phyloP scores from a whole-genome alignment of 176 grass and related monocot genomes.

The Secale cereale region DNA sequence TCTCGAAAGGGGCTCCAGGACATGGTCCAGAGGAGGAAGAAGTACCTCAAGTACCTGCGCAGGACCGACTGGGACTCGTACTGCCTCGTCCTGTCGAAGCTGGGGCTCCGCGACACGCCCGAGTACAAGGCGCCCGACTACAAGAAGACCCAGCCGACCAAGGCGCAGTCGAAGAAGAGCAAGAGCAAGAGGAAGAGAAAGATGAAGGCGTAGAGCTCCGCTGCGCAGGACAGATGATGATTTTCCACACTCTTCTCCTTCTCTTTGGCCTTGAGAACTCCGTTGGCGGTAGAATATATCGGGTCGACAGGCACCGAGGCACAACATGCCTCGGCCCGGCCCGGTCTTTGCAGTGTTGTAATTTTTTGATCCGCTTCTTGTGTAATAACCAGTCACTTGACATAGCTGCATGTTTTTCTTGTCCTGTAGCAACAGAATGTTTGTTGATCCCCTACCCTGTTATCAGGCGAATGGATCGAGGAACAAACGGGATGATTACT shows the following conservation, averaged over 20 bases:
- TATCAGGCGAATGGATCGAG: background rate
- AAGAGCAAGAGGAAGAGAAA: constrained; percentile 43
- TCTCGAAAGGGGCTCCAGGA: constrained; percentile 84
- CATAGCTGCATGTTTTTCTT: background rate
- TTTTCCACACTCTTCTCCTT: background rate
- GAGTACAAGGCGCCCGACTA: constrained; percentile 81
- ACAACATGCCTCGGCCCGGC: background rate
- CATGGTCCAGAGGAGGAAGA: constrained; percentile 96
- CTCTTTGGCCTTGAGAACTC: background rate
- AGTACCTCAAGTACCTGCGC: constrained; percentile 83
- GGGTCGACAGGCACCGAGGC: background rate
- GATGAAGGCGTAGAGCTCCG: constrained; percentile 35
- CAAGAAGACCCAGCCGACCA: constrained; percentile 56
- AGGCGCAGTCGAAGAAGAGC: constrained; percentile 59
- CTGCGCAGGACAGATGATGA: background rate
- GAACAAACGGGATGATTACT: background rate
- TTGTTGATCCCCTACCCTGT: background rate
- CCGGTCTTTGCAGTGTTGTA: constrained; percentile 26
- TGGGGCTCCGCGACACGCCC: constrained; percentile 66
- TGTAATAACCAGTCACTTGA: constrained; percentile 34
- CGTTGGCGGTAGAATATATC: background rate
- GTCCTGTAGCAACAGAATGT: constrained; percentile 12
- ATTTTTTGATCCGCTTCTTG: background rate
- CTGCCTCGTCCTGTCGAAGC: constrained; percentile 73
- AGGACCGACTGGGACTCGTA: constrained; percentile 96